Conservation (phyloP, 129 eudicot species). For the Silybum marianum region DNA sequence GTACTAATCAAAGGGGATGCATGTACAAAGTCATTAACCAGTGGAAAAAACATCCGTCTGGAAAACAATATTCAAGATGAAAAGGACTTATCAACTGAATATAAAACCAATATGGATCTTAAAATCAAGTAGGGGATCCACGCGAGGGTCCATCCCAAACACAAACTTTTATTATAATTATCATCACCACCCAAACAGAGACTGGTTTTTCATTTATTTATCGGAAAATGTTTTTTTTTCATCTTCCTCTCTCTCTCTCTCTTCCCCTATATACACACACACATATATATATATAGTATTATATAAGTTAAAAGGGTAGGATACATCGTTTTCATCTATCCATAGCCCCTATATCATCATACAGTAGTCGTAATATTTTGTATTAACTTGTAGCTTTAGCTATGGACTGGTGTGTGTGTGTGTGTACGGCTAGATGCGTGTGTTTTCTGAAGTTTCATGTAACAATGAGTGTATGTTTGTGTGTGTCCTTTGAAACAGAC, state of each 20-base stretch:
- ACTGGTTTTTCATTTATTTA: constrained; percentile 21
- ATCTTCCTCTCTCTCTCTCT: constrained; percentile 13
- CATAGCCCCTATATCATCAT: constrained; percentile 24
- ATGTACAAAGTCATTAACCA: constrained; percentile 27
- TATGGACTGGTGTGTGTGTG: constrained; percentile 29
- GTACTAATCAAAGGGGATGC: neutral
- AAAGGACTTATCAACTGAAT: constrained; percentile 52
- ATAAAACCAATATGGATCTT: constrained; percentile 45
- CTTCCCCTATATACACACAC: neutral
- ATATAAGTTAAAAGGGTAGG: neutral
- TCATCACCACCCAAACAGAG: constrained; percentile 30
- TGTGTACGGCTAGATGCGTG: constrained; percentile 28
- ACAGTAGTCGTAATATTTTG: constrained; percentile 27
- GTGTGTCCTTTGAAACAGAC: constrained; percentile 48
- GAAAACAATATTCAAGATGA: constrained; percentile 42
- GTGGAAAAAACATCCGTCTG: constrained; percentile 22
- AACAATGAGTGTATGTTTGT: constrained; percentile 41
- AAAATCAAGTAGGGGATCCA: constrained; percentile 36
- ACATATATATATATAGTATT: neutral
- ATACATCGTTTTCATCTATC: constrained; percentile 39
- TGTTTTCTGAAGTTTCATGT: constrained; percentile 42
- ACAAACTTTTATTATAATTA: neutral
- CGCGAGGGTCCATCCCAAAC: constrained; percentile 27
- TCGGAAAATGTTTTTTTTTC: constrained; percentile 20
- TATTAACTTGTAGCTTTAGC: constrained; percentile 35